Conservation (phyloP, 805 yeast genomes). For the Pichia exigua region DNA sequence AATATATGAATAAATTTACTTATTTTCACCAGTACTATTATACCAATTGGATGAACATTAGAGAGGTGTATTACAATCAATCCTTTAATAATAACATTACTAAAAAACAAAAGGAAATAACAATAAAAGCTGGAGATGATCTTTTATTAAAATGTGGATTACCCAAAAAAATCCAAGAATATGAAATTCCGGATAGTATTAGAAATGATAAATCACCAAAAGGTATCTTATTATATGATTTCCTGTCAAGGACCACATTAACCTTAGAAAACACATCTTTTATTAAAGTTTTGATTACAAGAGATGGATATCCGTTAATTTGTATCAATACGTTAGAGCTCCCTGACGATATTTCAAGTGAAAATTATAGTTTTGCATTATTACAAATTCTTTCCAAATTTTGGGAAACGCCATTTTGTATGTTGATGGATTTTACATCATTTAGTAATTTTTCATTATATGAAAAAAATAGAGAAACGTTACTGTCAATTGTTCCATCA, state of each 20-base stretch:
- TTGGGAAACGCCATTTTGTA: conserved; percentile 59
- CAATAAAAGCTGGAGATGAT: conserved; percentile 39
- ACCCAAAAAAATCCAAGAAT: conserved; percentile 48
- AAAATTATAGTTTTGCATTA: conserved; percentile 48
- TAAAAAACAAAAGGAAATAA: conserved; percentile 14
- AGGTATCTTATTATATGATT: conserved; percentile 54
- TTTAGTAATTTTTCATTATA: conserved; percentile 23
- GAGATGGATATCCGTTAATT: conserved; percentile 67
- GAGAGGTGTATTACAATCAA: conserved; percentile 18
- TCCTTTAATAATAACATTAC: conserved; percentile 10
- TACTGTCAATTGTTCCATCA: conserved; percentile 37
- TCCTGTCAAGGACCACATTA: conserved; percentile 60
- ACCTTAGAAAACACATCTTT: conserved; percentile 43
- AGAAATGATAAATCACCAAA: conserved; percentile 39
- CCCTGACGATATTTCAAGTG: conserved; percentile 33
- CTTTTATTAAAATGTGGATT: conserved; percentile 46
- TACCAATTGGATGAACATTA: conserved; percentile 35
- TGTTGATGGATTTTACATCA: conserved; percentile 65
- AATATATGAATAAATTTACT: not conserved
- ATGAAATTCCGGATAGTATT: conserved; percentile 48
- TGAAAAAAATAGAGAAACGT: conserved; percentile 9
- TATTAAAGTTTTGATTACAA: conserved; percentile 56
- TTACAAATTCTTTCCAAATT: conserved; percentile 61
- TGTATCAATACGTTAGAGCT: conserved; percentile 39
- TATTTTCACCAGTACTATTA: conserved; percentile 43